Evolutionary conservation across 495 filamentous ascomycete species (phyloP).

Genomic region (Aspergillus panamensis): DNA sequence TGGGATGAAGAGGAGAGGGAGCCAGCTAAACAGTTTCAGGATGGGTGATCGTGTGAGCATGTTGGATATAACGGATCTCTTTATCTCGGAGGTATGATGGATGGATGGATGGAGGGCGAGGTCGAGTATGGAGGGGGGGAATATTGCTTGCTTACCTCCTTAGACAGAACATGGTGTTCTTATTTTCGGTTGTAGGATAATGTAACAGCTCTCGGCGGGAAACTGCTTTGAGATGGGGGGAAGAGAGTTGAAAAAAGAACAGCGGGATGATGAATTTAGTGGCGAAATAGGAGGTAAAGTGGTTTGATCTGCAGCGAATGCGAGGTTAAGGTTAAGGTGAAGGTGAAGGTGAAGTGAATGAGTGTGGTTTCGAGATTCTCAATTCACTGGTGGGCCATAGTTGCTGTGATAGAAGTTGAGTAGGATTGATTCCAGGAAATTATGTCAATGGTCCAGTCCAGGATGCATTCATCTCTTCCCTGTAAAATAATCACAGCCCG

Average conservation of each 20-base stretch:
- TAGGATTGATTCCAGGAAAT: too few species aligned
- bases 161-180: slow-evolving; percentile 71
- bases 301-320: slow-evolving; percentile 2
- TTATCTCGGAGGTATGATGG: background rate
- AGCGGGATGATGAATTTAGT: slow-evolving; percentile 2
- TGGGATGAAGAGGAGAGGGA: slow-evolving; percentile 46
- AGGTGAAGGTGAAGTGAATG: background rate
- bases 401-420: too few species aligned
- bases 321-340: background rate
- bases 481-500: too few species aligned
- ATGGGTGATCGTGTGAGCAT: background rate
- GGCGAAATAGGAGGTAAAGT: slow-evolving; percentile 6
- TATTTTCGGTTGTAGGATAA: slow-evolving; percentile 7
- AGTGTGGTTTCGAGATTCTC: background rate
- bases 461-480: too few species aligned
- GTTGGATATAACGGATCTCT: background rate
- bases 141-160: slow-evolving; percentile 55
- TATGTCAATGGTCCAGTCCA: too few species aligned
- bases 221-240: slow-evolving; percentile 8
- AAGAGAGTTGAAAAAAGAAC: background rate
- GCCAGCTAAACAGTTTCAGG: slow-evolving; percentile 31
- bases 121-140: background rate
- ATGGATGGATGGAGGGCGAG: too few species aligned
- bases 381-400: background rate
- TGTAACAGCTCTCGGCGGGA: slow-evolving; percentile 1